Evolutionary conservation across 305 asterid species (phyloP).

Genomic region (Solanum hybrid): DNA sequence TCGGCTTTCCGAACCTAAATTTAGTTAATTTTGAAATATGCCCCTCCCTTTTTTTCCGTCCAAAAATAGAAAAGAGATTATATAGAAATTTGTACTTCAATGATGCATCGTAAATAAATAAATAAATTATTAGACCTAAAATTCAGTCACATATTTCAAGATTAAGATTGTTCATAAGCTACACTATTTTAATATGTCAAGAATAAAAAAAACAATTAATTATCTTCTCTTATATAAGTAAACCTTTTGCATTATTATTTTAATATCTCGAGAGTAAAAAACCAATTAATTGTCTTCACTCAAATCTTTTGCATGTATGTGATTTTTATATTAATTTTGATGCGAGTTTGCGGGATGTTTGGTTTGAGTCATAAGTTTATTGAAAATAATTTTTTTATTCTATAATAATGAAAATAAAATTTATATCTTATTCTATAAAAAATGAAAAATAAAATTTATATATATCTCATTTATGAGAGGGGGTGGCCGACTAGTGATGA

Average conservation of each 20-base stretch:
- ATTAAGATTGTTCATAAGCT: background rate
- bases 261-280: background rate
- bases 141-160: background rate
- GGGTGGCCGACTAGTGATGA: conserved; percentile 1
- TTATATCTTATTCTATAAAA: background rate
- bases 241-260: background rate
- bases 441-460: background rate
- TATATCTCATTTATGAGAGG: background rate
- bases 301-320: background rate
- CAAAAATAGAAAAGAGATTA: background rate
- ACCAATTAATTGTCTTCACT: background rate
- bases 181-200: background rate
- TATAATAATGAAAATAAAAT: background rate
- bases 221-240: background rate
- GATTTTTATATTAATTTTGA: background rate
- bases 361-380: background rate
- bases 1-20: background rate
- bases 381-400: background rate
- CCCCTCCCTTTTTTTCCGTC: background rate
- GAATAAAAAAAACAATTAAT: background rate
- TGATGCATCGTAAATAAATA: background rate
- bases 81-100: background rate
- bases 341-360: background rate
- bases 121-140: background rate
- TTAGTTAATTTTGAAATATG: background rate